Conservation (phyloP, 2,329 filamentous ascomycete species). For the Trichophyton simii region DNA sequence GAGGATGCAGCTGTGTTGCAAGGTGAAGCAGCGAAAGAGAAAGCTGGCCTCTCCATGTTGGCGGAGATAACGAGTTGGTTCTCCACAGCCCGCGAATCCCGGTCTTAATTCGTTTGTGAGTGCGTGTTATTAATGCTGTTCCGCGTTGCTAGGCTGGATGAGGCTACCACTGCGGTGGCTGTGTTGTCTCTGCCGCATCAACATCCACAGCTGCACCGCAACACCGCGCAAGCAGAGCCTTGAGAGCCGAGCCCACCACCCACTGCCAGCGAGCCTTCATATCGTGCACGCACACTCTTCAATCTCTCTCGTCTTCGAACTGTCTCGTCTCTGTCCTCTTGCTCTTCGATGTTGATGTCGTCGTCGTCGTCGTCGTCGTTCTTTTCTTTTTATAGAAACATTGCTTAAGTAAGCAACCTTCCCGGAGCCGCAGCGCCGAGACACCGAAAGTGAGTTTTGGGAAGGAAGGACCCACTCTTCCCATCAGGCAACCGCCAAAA, state of each 20-base stretch:
- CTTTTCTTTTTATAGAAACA: not conserved
- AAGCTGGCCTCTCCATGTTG: not conserved
- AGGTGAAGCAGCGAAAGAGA: not conserved
- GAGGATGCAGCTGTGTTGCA: not conserved
- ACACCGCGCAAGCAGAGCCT: too few relatives aligned
- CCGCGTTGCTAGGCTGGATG: not conserved
- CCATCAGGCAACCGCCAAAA: conserved; percentile 1
- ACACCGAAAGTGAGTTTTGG: not conserved
- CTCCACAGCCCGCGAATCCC: too few relatives aligned
- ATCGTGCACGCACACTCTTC: not conserved
- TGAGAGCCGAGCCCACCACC: too few relatives aligned
- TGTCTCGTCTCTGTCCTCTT: too few relatives aligned
- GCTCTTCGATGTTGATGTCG: too few relatives aligned
- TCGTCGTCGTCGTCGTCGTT: too few relatives aligned
- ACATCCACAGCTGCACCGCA: not conserved
- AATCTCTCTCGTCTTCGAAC: too few relatives aligned
- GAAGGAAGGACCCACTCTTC: not conserved
- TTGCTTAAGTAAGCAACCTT: not conserved
- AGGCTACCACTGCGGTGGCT: not conserved
- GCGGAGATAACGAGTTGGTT: not conserved
- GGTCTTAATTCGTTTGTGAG: too few relatives aligned
- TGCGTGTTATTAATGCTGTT: too few relatives aligned
- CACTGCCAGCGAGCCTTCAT: not conserved
- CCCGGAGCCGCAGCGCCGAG: not conserved
- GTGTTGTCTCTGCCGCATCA: not conserved